phyloP scores from a whole-genome alignment of 208 protist genomes.

The Angomonas deanei region DNA sequence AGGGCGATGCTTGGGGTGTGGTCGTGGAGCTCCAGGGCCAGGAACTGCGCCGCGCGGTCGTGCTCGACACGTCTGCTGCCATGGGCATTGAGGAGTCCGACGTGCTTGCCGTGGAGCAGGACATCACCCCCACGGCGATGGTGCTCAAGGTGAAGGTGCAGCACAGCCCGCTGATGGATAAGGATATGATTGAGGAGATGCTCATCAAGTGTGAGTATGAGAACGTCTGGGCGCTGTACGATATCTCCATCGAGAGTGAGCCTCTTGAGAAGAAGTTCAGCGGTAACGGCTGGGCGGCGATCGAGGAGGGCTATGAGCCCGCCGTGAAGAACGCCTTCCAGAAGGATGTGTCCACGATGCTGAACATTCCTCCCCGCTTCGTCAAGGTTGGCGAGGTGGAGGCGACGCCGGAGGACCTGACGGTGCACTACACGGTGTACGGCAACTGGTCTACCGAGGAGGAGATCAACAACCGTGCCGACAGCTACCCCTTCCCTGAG shows the following conservation, averaged over 20 bases:
- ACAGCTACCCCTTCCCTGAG: conserved; percentile 21
- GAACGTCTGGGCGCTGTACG: conserved; percentile 23
- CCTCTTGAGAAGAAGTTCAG: conserved; percentile 12
- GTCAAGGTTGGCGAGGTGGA: conserved; percentile 13
- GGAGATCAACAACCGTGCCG: conserved; percentile 12
- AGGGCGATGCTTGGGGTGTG: conserved; percentile 18
- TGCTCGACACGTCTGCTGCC: conserved; percentile 17
- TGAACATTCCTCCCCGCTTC: conserved; percentile 12
- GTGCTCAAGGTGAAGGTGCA: conserved; percentile 12
- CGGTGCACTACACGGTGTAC: conserved; percentile 10
- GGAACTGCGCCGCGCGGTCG: conserved; percentile 20
- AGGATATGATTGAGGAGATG: conserved; percentile 20
- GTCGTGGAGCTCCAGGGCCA: conserved; percentile 16
- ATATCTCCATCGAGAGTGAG: conserved; percentile 16
- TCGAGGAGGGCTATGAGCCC: conserved; percentile 11
- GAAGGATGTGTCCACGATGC: conserved; percentile 25
- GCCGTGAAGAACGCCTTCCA: conserved; percentile 28
- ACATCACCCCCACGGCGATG: conserved; percentile 4
- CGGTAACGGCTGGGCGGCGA: conserved; percentile 16
- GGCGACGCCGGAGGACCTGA: conserved; percentile 9
- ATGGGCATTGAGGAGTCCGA: conserved; percentile 16
- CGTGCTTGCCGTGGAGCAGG: conserved; percentile 11
- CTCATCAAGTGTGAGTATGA: conserved; percentile 15
- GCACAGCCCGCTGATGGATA: conserved; percentile 13
- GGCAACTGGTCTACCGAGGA: conserved; percentile 8